Base-by-base conservation (phyloP, 495 filamentous ascomycete genomes). In the Corynascus novoguineensis region DNA sequence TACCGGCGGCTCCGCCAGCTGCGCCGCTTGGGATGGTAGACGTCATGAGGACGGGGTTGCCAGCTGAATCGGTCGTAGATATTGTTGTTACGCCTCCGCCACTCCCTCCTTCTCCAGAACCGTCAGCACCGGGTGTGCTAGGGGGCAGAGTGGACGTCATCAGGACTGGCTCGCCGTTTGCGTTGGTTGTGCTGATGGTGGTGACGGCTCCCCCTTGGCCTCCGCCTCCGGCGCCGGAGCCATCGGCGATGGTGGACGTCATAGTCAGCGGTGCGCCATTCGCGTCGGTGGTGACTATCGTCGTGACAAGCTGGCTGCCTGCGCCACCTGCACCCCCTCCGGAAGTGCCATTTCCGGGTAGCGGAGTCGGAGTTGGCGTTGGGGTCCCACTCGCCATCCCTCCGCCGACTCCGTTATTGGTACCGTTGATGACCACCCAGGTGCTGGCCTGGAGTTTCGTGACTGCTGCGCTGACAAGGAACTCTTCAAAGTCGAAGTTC, bases 401-500 rank as follows among this genome's bases (percentile, higher is more conserved):
- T 25, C 35, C 22, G 21, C 19, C 50, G 3, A 12, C 60, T 32
- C 47, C 52, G 15, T 17, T 29, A 11, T 28, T 34, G 40, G 51
- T 54, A 19, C 38, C 51, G 40, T 50, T 53, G 22, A 62, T 27
- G 6, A 58, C 48, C 25, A 58, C 25, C 52, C 53, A 60, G 1
- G 56, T 59, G 5, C 37, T 41, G 1, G 51, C 57, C 28, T 57
- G 35, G 5, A 58, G 31, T 2, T 51, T 47, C 0, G 51, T 53
- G 3, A 62, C 17, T 5, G 53, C 35, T 2, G 52, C 38, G 22
- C 53, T 59, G 10, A 58, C 40, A 14, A 44, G 41, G 50, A 65
- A 65, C 5, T 42, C 50, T n/a, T 62, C 31, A 14, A 62, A 22
- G 21, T 60, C 29, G 27, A 62, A 65, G 29, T 53, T 58, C 29